Evolutionary conservation across 1,139 yeast genomes (phyloP), one percentile per base, ranked within the genome.

Genomic region (Wickerhamomyces sp.): DNA sequence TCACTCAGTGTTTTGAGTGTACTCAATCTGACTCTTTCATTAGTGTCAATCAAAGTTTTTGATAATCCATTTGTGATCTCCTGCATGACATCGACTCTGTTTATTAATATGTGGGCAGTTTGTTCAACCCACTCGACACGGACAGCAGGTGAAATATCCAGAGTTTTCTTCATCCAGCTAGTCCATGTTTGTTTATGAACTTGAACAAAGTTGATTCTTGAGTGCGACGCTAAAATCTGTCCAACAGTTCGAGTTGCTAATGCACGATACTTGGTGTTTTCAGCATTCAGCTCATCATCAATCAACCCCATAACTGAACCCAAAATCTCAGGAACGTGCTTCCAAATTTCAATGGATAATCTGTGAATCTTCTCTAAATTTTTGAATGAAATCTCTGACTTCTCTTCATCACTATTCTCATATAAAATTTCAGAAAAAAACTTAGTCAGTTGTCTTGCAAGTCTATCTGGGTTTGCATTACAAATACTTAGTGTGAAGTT

Each of bases 221-320:
- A 63, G 27, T 66, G 65, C 10, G 72, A 63, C 0, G 81, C 75
- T 2, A 89, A 64, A 64, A 91, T 80, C 39, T 72, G 67, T 0
- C 95, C 94, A 7, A 91, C 74, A 0, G 94, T 78, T 42, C 76
- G 77, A 0, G 95, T 86, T 0, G 96, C 91, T 47, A 85, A 63
- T 1, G 72, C 63, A 51, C 97, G 74, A 29, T 86, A 71, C 18
- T 71, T 64, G 27, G 77, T 79, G 53, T 84, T 80, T 41, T 85
- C 93, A 0, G 93, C 84, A 51, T 78, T 81, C 43, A 91, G 67
- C 53, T 89, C 95, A 57, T 87, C 93, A 54, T 87, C 90, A 7
- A 90, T 69, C 47, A 88, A 76, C 0, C 95, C 94, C 72, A 88
- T 77, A 0, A 86, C 85, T 1, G 94, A 80, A 4, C 78, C 74